Evolutionary conservation across 2,329 filamentous ascomycete genomes (phyloP).

Genomic region (Exophiala xenobiotica): DNA sequence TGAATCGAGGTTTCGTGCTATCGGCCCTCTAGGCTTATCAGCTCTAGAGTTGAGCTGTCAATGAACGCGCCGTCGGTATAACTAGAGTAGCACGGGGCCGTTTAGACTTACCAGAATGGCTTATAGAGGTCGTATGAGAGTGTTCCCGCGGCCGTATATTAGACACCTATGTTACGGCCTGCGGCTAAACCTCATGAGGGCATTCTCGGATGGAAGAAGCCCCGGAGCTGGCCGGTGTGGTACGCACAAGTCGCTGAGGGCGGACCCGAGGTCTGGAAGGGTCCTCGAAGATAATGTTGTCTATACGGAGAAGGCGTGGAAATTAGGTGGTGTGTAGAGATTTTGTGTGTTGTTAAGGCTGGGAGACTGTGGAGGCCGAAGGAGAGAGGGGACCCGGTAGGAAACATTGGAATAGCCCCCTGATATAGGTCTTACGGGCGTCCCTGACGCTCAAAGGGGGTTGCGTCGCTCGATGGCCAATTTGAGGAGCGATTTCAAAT

Average conservation of each 20-base stretch:
- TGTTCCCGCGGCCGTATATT: not conserved
- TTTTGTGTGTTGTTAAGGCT: not conserved
- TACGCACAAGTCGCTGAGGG: not conserved
- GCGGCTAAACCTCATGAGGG: not conserved
- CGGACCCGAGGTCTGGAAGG: not conserved
- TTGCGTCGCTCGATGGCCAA: not conserved
- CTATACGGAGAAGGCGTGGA: not conserved
- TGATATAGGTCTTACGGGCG: not conserved
- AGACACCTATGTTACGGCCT: not conserved
- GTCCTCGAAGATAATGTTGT: constrained; percentile 3
- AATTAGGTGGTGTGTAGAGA: not conserved
- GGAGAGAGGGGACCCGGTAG: not conserved
- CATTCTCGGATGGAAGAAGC: not conserved
- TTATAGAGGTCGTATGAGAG: not conserved
- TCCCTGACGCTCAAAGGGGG: not conserved
- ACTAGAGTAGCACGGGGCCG: not conserved
- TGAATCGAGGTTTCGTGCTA: not conserved
- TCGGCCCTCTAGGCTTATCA: not conserved
- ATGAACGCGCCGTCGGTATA: not conserved
- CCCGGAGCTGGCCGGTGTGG: not conserved
- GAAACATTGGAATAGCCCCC: not conserved
- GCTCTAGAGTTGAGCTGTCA: not conserved
- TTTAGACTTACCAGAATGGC: not conserved
- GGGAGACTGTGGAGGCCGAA: constrained; percentile 1
- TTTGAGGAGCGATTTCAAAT: not conserved